Percentiles rank a stretch among this genome's conserved stretches.
These are phyloP conservation scores for Starmerella floris DNA, from an alignment of 805 yeast genomes.

Conservation along the genomic window DNA sequence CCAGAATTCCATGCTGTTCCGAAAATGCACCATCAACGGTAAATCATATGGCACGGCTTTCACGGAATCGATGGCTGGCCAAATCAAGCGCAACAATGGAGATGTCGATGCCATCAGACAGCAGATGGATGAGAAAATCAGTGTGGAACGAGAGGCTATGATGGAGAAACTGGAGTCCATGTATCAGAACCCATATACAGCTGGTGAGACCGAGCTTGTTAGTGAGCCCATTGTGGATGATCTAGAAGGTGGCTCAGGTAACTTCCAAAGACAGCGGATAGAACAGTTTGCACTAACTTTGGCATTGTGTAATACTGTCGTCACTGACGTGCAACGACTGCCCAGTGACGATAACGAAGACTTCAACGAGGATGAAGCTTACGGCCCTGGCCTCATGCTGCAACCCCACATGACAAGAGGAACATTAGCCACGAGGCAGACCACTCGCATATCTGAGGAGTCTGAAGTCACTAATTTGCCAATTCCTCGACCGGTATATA, in stretches of 20 bases:
- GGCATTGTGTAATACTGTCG: constrained; percentile 64
- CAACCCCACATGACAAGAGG: not conserved
- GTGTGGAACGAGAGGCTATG: constrained; percentile 38
- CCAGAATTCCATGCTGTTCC: constrained; percentile 72
- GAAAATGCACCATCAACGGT: constrained; percentile 59
- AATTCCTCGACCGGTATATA: not conserved
- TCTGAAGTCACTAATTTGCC: not conserved
- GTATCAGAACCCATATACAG: constrained; percentile 36
- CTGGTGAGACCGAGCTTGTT: constrained; percentile 29
- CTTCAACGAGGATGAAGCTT: not conserved
- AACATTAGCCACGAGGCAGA: not conserved
- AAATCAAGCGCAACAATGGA: constrained; percentile 40
- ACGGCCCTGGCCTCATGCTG: not conserved
- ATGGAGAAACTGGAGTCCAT: constrained; percentile 28
- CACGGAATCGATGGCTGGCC: constrained; percentile 66
- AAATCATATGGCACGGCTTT: constrained; percentile 59
- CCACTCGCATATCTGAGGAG: not conserved
- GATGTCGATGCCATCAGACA: constrained; percentile 40
- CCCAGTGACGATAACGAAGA: not conserved
- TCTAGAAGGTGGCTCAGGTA: constrained; percentile 31
- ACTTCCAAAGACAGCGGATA: constrained; percentile 36
- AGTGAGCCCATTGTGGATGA: constrained; percentile 49
- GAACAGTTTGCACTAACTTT: constrained; percentile 49
- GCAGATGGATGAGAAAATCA: constrained; percentile 33
- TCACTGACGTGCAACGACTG: constrained; percentile 36